These are phyloP conservation scores for Echium plantagineum DNA, from an alignment of 257 asterid species.

Conservation along the genomic window DNA sequence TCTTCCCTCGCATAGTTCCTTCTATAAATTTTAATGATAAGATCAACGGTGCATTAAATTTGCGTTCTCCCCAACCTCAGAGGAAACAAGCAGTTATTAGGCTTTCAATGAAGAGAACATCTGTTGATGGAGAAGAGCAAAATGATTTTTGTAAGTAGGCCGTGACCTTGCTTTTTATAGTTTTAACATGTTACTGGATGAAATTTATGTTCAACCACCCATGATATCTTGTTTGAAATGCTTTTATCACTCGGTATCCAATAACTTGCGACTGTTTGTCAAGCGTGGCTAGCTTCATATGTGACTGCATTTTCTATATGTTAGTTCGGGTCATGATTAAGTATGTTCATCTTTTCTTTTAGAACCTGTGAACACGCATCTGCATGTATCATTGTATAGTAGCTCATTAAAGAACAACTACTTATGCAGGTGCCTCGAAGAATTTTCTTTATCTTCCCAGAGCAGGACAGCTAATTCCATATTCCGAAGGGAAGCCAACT, in stretches of 20 bases:
- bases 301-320: background rate
- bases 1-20: conserved; percentile 55
- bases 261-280: too few species aligned
- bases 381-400: background rate
- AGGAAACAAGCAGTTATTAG: conserved; percentile 68
- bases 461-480: conserved; percentile 57
- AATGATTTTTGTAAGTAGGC: conserved; percentile 42
- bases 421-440: conserved; percentile 39
- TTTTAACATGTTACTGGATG: background rate
- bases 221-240: too few species aligned
- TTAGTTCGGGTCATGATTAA: too few species aligned
- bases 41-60: conserved; percentile 28
- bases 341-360: too few species aligned
- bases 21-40: conserved; percentile 64
- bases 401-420: conserved; percentile 4
- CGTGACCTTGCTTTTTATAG: background rate
- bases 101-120: conserved; percentile 66
- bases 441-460: conserved; percentile 50
- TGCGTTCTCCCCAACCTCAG: conserved; percentile 38
- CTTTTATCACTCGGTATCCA: too few species aligned
- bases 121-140: conserved; percentile 56
- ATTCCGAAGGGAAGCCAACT: conserved; percentile 40
- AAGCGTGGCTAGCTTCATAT: too few species aligned
- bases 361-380: background rate
- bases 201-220: too few species aligned